A percentile compares a stretch with the other conserved stretches of the same genome.
phyloP scores from a whole-genome alignment of 2,329 filamentous ascomycete species.

The Xylaria sp. region DNA sequence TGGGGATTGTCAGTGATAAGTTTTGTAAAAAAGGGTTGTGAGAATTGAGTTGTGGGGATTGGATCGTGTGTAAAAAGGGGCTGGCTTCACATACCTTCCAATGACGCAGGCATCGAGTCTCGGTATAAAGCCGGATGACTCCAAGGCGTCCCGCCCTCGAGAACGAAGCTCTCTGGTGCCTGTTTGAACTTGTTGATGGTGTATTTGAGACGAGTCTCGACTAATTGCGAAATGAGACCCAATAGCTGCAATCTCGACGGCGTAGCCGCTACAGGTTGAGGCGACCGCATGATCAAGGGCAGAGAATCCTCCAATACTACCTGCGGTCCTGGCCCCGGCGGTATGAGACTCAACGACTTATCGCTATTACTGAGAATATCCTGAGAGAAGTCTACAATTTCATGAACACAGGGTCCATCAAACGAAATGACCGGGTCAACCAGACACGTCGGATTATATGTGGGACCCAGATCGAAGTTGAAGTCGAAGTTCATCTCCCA shows the following conservation, averaged over 20 bases:
- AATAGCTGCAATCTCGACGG: conserved; percentile 9
- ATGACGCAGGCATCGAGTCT: conserved; percentile 16
- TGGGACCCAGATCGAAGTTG: conserved; percentile 8
- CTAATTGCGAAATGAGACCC: conserved; percentile 8
- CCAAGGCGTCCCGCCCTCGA: conserved; percentile 16
- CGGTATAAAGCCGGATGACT: conserved; percentile 17
- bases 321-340: conserved; percentile 1
- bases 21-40: not conserved
- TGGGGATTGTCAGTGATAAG: conserved; percentile 5
- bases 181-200: conserved; percentile 12
- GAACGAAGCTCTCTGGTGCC: conserved; percentile 15
- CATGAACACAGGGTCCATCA: conserved; percentile 6
- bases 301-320: conserved; percentile 5
- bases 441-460: conserved; percentile 4
- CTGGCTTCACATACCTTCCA: conserved; percentile 14
- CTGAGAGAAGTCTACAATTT: conserved; percentile 9
- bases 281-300: conserved; percentile 8
- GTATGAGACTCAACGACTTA: not conserved
- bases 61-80: too few species aligned
- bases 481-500: conserved; percentile 18
- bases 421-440: conserved; percentile 10
- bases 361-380: not conserved
- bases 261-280: not conserved
- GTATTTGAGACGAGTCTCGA: conserved; percentile 15
- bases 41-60: not conserved